phyloP scores from a whole-genome alignment of 768 basidiomycete genomes.

The Lenzites betulinus region DNA sequence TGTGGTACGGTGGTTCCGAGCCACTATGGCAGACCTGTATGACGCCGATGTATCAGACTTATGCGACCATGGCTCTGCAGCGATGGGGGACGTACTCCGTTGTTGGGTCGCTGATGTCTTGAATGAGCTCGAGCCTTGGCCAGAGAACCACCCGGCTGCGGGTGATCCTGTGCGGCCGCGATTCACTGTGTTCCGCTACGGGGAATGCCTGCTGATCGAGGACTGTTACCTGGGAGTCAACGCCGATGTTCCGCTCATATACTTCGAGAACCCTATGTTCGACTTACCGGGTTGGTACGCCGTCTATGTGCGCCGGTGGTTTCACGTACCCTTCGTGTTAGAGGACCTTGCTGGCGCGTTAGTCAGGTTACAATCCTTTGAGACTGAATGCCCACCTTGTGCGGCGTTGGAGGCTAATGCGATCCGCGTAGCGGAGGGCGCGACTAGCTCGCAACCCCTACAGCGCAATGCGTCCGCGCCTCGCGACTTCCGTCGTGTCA shows the following conservation, averaged over 20 bases:
- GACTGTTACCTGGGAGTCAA: neutral
- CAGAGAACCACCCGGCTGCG: neutral
- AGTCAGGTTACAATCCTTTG: neutral
- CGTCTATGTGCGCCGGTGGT: neutral
- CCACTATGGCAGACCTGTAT: neutral
- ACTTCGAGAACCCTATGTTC: neutral
- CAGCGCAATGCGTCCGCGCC: slow-evolving; percentile 7
- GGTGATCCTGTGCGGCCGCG: neutral
- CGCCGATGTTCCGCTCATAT: neutral
- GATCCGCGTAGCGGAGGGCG: neutral
- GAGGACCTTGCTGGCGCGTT: neutral
- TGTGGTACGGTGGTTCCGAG: neutral
- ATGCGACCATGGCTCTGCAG: neutral
- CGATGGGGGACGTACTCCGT: neutral
- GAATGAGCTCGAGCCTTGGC: neutral
- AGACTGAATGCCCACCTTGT: neutral
- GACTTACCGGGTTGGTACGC: neutral
- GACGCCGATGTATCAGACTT: neutral
- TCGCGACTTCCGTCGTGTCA: slow-evolving; percentile 1
- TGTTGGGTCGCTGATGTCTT: neutral
- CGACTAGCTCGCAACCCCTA: neutral
- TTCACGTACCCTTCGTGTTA: neutral
- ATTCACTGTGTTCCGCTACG: neutral
- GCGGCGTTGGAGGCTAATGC: neutral
- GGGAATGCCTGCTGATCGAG: neutral